Evolutionary conservation across 305 asterid species (phyloP).

Genomic region (Fraxinus greggii): DNA sequence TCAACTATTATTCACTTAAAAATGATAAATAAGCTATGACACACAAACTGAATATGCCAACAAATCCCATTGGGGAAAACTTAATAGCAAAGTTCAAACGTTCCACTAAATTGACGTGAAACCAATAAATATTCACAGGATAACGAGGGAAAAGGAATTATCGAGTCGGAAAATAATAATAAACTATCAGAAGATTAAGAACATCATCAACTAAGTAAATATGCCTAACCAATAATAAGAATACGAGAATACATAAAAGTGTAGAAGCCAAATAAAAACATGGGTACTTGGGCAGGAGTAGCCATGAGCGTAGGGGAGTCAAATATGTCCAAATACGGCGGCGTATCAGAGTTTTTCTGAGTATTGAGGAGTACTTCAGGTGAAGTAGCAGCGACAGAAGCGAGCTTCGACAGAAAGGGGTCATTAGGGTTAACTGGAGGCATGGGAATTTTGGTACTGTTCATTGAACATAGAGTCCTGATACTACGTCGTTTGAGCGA

Average conservation of each 20-base stretch:
- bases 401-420: constrained; percentile 69
- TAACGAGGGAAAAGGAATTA: not conserved
- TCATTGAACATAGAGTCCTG: constrained; percentile 18
- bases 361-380: constrained; percentile 61
- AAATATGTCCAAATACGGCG: constrained; percentile 65
- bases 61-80: not conserved
- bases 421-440: constrained; percentile 82
- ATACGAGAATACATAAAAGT: not conserved
- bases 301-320: constrained; percentile 85
- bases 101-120: not conserved
- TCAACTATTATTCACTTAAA: not conserved
- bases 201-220: not conserved
- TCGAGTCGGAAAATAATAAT: not conserved
- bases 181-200: not conserved
- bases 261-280: not conserved
- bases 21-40: not conserved
- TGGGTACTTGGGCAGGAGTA: constrained; percentile 62
- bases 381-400: constrained; percentile 65
- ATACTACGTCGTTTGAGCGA: constrained; percentile 42
- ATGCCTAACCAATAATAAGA: not conserved
- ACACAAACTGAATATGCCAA: not conserved
- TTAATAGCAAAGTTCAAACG: constrained; percentile 1
- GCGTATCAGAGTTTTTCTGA: constrained; percentile 47
- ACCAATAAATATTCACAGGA: not conserved
- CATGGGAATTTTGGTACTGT: constrained; percentile 53